Conservation (phyloP, 192 early-diverging fungal genomes). For the Mortierella antarctica region DNA sequence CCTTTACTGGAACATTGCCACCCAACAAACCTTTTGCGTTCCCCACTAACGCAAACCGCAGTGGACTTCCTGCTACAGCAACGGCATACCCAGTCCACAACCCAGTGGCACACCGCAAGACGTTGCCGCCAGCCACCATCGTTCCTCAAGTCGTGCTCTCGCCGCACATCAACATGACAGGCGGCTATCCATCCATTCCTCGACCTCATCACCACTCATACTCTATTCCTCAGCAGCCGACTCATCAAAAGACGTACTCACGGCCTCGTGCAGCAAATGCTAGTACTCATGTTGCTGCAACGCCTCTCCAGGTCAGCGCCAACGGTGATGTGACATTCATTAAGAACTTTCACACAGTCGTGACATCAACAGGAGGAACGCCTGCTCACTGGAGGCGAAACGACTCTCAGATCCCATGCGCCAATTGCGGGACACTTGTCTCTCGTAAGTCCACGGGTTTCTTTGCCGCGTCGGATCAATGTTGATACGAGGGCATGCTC, state of each 20-base stretch:
- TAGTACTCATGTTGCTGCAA: not conserved
- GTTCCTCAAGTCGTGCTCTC: slow-evolving; percentile 36
- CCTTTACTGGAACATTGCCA: slow-evolving; percentile 62
- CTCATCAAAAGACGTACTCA: slow-evolving; percentile 38
- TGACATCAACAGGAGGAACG: slow-evolving; percentile 28
- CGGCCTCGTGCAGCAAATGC: slow-evolving; percentile 7
- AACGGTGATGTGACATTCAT: slow-evolving; percentile 42
- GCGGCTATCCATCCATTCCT: slow-evolving; percentile 39
- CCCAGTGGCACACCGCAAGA: slow-evolving; percentile 14
- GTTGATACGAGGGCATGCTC: not conserved
- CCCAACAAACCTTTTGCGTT: slow-evolving; percentile 61
- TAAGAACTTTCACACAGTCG: slow-evolving; percentile 45
- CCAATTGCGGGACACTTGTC: slow-evolving; percentile 41
- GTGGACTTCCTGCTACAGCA: slow-evolving; percentile 27
- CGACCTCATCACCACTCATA: slow-evolving; percentile 24
- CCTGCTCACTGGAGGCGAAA: slow-evolving; percentile 45
- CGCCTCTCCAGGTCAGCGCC: slow-evolving; percentile 22
- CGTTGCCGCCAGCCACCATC: slow-evolving; percentile 7
- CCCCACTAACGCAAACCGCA: slow-evolving; percentile 42
- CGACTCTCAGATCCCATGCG: slow-evolving; percentile 39
- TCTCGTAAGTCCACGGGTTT: slow-evolving; percentile 28
- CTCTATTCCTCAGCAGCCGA: slow-evolving; percentile 27
- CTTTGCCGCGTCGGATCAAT: not conserved
- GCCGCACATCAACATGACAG: slow-evolving; percentile 50
- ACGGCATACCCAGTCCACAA: slow-evolving; percentile 33